Base-by-base conservation (phyloP, 164 flowering plant species). In the Amborella trichopoda region DNA sequence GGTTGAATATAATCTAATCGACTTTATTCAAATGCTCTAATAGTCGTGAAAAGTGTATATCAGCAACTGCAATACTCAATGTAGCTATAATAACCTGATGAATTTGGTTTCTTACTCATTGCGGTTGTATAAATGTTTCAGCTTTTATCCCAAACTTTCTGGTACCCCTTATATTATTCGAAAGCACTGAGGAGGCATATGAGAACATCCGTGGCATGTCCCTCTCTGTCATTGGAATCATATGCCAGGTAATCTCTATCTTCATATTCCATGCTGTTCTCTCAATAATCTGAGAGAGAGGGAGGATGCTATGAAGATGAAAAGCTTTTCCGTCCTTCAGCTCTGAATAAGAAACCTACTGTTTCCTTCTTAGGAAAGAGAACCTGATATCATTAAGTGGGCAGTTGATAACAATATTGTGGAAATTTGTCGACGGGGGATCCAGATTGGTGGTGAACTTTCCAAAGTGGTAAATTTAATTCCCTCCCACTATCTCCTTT, bases 181-280 rank as follows among this genome's bases (percentile, higher is more conserved):
- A 62, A 37, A 46, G 58, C 44, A 26, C 63, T 27, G 44, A 59
- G 43, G 68, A 67, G 42, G 55, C 46, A 19, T 64, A 38, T 46
- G 64, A 64, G 20, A 59, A 56, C 62, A 53, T 67, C 21, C 60
- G 62, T 54, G 72, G 72, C 25, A 59, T 69, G 25, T 71, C 72
- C 17, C 62, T 73, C 14, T 70, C 78, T 26, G 68, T 69, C 17
- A 41, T 69, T 20, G 78, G 68, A 17, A 70, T 70, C 52, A 40
- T 73, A 47, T 73, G 78, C 47, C 72, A 73, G 72, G 75, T 73
- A 52, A 6, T 26, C 23, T 6, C 19, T n/a, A 20, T 13, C 11
- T 16, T 38, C 17, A 6, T 10, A 16, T 38, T 10, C n/a, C n/a
- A n/a, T n/a, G n/a, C n/a, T n/a, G n/a, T n/a, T n/a, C n/a, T n/a